phyloP scores from a whole-genome alignment of 1,284 basidiomycete species.

The Flammula alnicola region DNA sequence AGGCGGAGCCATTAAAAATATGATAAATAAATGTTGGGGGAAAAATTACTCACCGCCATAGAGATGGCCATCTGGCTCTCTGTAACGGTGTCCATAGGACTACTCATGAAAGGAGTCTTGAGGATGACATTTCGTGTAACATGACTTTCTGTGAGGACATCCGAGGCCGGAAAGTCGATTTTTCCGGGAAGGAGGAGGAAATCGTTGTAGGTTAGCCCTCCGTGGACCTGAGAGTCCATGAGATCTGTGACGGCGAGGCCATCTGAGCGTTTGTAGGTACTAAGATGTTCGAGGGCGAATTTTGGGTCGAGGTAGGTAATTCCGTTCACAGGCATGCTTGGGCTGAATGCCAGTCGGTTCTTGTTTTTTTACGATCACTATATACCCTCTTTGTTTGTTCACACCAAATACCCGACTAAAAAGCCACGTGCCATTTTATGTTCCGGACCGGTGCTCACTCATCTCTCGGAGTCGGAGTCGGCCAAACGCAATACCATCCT shows the following conservation, averaged over 20 bases:
- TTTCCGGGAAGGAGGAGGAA: slow-evolving; percentile 94
- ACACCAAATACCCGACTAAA: slow-evolving; percentile 18
- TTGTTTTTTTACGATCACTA: slow-evolving; percentile 15
- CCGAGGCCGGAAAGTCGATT: slow-evolving; percentile 89
- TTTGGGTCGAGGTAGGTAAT: slow-evolving; percentile 49
- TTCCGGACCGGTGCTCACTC: not conserved
- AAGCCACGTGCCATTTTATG: slow-evolving; percentile 1
- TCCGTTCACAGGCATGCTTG: slow-evolving; percentile 21
- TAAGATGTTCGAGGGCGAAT: slow-evolving; percentile 75
- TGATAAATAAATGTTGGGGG: slow-evolving; percentile 25
- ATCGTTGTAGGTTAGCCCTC: slow-evolving; percentile 97
- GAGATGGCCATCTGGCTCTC: slow-evolving; percentile 97
- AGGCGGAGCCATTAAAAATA: slow-evolving; percentile 21
- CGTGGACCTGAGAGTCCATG: slow-evolving; percentile 88
- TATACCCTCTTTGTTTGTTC: slow-evolving; percentile 19
- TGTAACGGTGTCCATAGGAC: slow-evolving; percentile 99
- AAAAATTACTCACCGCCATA: slow-evolving; percentile 72
- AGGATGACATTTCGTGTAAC: slow-evolving; percentile 93
- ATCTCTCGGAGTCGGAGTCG: no score
- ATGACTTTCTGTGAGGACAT: slow-evolving; percentile 84
- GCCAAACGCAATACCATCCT: no score
- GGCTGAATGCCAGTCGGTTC: slow-evolving; percentile 19
- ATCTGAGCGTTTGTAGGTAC: slow-evolving; percentile 78
- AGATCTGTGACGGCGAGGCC: slow-evolving; percentile 88
- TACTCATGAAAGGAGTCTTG: slow-evolving; percentile 97